A percentile compares a stretch with the other conserved stretches of the same genome.
phyloP scores from a whole-genome alignment of 306 rosid genomes.

The Cucurbita moschata region DNA sequence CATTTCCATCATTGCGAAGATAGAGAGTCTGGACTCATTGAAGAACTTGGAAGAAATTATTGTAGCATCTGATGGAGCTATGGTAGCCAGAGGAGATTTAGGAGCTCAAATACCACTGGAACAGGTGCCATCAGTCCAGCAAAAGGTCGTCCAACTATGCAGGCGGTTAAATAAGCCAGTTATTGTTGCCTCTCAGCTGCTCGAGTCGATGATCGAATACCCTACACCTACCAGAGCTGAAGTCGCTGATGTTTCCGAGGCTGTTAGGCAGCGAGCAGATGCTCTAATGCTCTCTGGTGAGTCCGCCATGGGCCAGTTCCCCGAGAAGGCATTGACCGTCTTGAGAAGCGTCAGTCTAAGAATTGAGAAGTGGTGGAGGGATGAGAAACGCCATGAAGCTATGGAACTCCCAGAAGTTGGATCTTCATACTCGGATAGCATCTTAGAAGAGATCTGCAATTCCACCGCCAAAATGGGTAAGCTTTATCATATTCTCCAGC shows the following conservation, averaged over 20 bases:
- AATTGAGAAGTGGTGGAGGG: slow-evolving; percentile 99
- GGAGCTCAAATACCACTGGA: slow-evolving; percentile 98
- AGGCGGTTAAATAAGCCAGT: slow-evolving; percentile 92
- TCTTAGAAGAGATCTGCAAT: slow-evolving; percentile 87
- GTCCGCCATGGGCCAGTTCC: slow-evolving; percentile 99
- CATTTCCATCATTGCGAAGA: slow-evolving; percentile 78
- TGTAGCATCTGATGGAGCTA: slow-evolving; percentile 86
- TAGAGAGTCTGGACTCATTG: slow-evolving; percentile 90
- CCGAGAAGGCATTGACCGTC: slow-evolving; percentile 87
- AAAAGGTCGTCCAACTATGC: slow-evolving; percentile 83
- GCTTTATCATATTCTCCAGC: slow-evolving; percentile 8
- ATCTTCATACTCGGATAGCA: slow-evolving; percentile 59
- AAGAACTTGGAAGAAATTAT: slow-evolving; percentile 93
- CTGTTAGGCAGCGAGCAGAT: slow-evolving; percentile 96
- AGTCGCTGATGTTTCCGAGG: slow-evolving; percentile 99
- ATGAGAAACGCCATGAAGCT: slow-evolving; percentile 74
- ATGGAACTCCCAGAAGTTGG: slow-evolving; percentile 65
- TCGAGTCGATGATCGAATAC: slow-evolving; percentile 96
- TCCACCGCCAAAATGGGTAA: slow-evolving; percentile 99
- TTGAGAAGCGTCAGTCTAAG: slow-evolving; percentile 93
- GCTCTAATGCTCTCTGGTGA: slow-evolving; percentile 99
- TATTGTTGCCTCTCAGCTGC: slow-evolving; percentile 95
- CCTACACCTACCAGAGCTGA: slow-evolving; percentile 99
- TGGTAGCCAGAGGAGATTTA: slow-evolving; percentile 98
- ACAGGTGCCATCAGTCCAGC: slow-evolving; percentile 95